Base-by-base conservation (phyloP, 140 eudicot genomes). In the Erigeron philadelphicus region DNA sequence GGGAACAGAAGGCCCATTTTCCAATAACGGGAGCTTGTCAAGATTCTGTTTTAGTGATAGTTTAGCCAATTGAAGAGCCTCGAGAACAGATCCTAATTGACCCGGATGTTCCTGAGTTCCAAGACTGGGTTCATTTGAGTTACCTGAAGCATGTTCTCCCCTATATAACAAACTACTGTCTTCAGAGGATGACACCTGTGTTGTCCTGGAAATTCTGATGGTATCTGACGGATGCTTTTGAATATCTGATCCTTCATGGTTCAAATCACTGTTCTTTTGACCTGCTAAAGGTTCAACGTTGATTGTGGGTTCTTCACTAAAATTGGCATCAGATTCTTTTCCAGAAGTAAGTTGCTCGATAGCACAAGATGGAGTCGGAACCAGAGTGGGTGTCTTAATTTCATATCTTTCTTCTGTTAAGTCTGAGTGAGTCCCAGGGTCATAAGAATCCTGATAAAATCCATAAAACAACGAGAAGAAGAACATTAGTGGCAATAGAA, bases 381-480 rank as follows among this genome's bases (percentile, higher is more conserved):
- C 70, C 8, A 73, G 79, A 56, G 76, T 79, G n/a, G 85, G 65
- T 58, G 77, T 60, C 72, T 80, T 81, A 12, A 57, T 73, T 70
- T 86, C 96, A 46, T 84, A 87, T 68, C 81, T 67, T 72, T 89
- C 98, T 67, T 88, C 95, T 45, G 95, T 93, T 55, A 86, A 88
- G 64, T 93, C 95, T 49, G 96, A 93, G 72, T 86, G 88, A 78
- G 78, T 88, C 66, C 95, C 98, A 16, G 79, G 95, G 81, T 93
- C 96, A 68, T 74, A 80, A 9, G 90, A 86, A 78, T 89, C 98
- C 98, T 92, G 82, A 70, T 67, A 46, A 21, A 42, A 46, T 56
- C 57, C 64, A 71, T 50, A 42, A 62, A 16, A 63, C 54, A 5
- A 45, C 50, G 53, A 19, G 47, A 41, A 31, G 9, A 55, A 40